Percentiles rank a stretch among this genome's conserved stretches.
Conservation (phyloP, 108 stramenopile species). For the Nitzschia putrida region DNA sequence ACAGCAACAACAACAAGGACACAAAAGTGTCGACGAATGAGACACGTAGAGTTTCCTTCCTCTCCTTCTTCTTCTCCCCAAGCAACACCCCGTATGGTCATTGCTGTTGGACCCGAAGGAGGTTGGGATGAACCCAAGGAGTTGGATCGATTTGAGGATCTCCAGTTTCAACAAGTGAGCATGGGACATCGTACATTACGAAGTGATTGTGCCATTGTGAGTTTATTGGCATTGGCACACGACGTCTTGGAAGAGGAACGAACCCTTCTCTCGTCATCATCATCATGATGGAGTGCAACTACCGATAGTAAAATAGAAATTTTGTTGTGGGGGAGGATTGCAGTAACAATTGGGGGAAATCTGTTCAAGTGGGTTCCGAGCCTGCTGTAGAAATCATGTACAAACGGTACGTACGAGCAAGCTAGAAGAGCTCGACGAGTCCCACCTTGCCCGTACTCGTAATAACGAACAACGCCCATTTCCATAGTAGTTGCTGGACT, state of each 20-base stretch:
- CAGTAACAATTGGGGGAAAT: background rate
- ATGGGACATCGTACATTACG: constrained; percentile 80
- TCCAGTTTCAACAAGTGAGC: constrained; percentile 83
- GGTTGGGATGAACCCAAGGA: constrained; percentile 91
- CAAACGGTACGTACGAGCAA: too few relatives aligned
- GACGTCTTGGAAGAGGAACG: constrained; percentile 35
- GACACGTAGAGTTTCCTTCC: constrained; percentile 59
- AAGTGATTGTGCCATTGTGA: constrained; percentile 88
- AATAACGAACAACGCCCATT: too few relatives aligned
- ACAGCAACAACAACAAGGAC: too few relatives aligned
- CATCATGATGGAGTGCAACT: background rate
- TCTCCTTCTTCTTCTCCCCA: background rate
- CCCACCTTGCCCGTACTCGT: too few relatives aligned
- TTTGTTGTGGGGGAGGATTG: background rate
- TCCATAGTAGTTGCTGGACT: background rate
- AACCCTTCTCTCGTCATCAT: constrained; percentile 26
- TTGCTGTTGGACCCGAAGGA: constrained; percentile 91
- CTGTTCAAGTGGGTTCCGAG: too few relatives aligned
- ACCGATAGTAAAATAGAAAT: background rate
- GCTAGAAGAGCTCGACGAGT: too few relatives aligned
- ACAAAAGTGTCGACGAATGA: constrained; percentile 39
- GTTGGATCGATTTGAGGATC: constrained; percentile 61
- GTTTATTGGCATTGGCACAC: constrained; percentile 83
- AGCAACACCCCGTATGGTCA: constrained; percentile 44
- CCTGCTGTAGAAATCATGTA: too few relatives aligned